A percentile compares a stretch with the other conserved stretches of the same genome.
Conservation (phyloP, 2,329 filamentous ascomycete genomes). For the Dactylellina cionopaga region DNA sequence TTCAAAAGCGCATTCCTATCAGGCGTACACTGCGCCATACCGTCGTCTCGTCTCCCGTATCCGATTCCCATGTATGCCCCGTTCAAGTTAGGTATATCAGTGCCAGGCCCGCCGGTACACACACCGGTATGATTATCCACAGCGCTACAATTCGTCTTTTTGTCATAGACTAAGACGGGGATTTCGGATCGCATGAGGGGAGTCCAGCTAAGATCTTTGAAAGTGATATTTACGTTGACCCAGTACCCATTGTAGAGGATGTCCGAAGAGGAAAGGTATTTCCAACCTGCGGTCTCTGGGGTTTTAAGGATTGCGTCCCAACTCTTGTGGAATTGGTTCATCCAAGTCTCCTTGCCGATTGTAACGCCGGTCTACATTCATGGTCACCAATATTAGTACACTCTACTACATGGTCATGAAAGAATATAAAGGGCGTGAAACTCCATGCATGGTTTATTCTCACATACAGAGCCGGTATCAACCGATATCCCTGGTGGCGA, state of each 20-base stretch:
- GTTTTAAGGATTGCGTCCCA: constrained; percentile 15
- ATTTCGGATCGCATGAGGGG: constrained; percentile 10
- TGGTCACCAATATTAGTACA: background rate
- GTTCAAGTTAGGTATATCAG: background rate
- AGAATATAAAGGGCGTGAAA: too few relatives aligned
- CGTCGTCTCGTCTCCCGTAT: constrained; percentile 19
- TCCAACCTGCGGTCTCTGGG: constrained; percentile 10
- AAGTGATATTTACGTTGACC: constrained; percentile 31
- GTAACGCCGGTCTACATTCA: constrained; percentile 21
- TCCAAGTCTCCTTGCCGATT: constrained; percentile 30
- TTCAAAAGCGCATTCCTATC: constrained; percentile 21
- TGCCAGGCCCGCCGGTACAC: constrained; percentile 2
- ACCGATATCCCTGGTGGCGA: background rate
- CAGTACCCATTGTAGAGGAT: constrained; percentile 37
- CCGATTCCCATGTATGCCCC: constrained; percentile 30
- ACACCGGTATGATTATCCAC: constrained; percentile 12
- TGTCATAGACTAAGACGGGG: constrained; percentile 27
- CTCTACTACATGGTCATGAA: too few relatives aligned
- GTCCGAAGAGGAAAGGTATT: constrained; percentile 39
- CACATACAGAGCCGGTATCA: constrained; percentile 34
- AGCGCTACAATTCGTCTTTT: background rate
- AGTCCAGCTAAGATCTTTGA: constrained; percentile 14
- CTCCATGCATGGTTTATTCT: background rate
- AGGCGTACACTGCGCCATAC: constrained; percentile 24
- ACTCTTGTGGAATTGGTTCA: constrained; percentile 3